Percentiles rank a stretch among this genome's conserved stretches.
phyloP scores from a whole-genome alignment of 108 stramenopile species.

The Nitzschia putrida region DNA sequence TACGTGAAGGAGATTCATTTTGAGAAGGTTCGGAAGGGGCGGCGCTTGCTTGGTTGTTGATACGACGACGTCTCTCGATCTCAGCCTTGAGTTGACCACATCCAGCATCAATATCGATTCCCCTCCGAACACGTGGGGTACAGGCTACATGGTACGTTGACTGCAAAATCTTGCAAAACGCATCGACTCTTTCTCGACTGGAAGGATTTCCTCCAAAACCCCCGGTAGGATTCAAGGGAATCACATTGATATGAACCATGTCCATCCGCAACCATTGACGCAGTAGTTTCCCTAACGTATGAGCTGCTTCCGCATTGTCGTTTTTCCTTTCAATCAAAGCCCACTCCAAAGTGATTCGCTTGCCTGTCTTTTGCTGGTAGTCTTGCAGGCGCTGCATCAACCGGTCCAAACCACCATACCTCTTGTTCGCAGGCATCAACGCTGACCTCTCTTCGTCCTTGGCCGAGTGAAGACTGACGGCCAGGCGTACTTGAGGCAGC shows the following conservation, averaged over 20 bases:
- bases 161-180: conserved; percentile 70
- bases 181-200: conserved; percentile 55
- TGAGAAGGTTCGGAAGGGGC: no score
- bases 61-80: conserved; percentile 39
- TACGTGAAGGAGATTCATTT: no score
- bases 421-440: conserved; percentile 88
- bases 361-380: conserved; percentile 72
- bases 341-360: conserved; percentile 95
- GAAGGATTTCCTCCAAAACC: conserved; percentile 73
- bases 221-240: conserved; percentile 94
- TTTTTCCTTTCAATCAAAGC: conserved; percentile 92
- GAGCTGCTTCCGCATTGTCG: conserved; percentile 80
- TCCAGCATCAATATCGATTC: conserved; percentile 97
- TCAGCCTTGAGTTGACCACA: conserved; percentile 93
- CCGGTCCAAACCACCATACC: conserved; percentile 86
- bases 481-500: conserved; percentile 78
- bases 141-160: conserved; percentile 67
- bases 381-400: conserved; percentile 82
- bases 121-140: conserved; percentile 92
- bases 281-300: conserved; percentile 65
- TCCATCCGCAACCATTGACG: conserved; percentile 57
- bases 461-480: conserved; percentile 90
- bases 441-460: conserved; percentile 84
- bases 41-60: no score
- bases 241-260: conserved; percentile 93